Evolutionary conservation across 495 filamentous ascomycete genomes (phyloP).

Genomic region (Aspergillus saccharolyticus): DNA sequence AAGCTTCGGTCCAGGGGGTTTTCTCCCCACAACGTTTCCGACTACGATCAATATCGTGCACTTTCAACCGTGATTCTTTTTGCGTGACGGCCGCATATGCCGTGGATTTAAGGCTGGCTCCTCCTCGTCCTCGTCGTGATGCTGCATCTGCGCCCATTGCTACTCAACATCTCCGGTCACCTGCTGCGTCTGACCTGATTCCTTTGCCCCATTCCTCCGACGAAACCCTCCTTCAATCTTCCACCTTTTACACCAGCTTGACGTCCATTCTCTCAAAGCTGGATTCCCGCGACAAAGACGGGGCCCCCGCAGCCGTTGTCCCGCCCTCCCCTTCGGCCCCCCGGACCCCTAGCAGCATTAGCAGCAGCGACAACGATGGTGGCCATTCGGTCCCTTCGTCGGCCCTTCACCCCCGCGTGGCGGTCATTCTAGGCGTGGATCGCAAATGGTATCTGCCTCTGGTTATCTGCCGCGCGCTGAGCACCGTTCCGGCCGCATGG

Average conservation of each 20-base stretch:
- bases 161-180: constrained; percentile 23
- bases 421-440: constrained; percentile 59
- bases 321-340: constrained; percentile 38
- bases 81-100: constrained; percentile 41
- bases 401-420: constrained; percentile 57
- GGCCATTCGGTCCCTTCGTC: constrained; percentile 27
- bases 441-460: constrained; percentile 59
- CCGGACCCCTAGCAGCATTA: constrained; percentile 27
- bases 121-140: constrained; percentile 41
- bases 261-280: constrained; percentile 8
- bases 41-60: background rate
- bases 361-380: background rate
- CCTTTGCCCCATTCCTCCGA: constrained; percentile 15
- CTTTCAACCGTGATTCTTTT: background rate
- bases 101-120: constrained; percentile 42
- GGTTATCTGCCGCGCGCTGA: constrained; percentile 56
- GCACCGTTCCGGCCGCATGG: constrained; percentile 54
- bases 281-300: constrained; percentile 27
- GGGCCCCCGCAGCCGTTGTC: constrained; percentile 26
- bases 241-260: constrained; percentile 4
- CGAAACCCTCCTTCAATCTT: background rate
- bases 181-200: constrained; percentile 28
- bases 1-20: constrained; percentile 2
- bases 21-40: background rate
- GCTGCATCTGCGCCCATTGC: constrained; percentile 38